Evolutionary conservation across 371 early-diverging fungal genomes (phyloP).

Genomic region (Syncephalastrum monosporum): DNA sequence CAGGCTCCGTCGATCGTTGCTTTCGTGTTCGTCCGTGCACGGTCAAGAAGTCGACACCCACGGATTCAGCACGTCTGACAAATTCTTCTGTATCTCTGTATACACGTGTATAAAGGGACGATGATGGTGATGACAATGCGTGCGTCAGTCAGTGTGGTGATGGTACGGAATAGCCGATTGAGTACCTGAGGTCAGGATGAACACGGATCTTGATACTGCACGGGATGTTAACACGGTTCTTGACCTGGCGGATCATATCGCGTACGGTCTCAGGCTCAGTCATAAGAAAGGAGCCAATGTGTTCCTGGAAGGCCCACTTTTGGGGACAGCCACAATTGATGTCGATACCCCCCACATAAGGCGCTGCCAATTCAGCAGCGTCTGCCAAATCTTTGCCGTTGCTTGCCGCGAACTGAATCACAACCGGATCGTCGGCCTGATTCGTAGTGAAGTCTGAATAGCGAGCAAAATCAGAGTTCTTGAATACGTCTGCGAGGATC

Average conservation of each 20-base stretch:
- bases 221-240: slow-evolving; percentile 63
- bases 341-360: slow-evolving; percentile 76
- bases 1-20: slow-evolving; percentile 75
- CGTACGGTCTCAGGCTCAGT: slow-evolving; percentile 77
- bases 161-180: background rate
- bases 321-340: slow-evolving; percentile 91
- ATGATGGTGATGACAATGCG: background rate
- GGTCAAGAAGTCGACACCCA: slow-evolving; percentile 78
- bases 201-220: slow-evolving; percentile 83
- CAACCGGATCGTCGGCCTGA: slow-evolving; percentile 74
- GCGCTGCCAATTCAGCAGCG: slow-evolving; percentile 82
- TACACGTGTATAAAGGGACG: background rate
- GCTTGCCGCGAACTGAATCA: slow-evolving; percentile 93
- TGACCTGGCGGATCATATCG: slow-evolving; percentile 78
- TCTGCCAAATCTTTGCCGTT: slow-evolving; percentile 79
- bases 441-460: slow-evolving; percentile 84
- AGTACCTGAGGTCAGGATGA: slow-evolving; percentile 64
- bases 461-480: slow-evolving; percentile 77
- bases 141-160: background rate
- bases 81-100: slow-evolving; percentile 74
- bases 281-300: slow-evolving; percentile 77
- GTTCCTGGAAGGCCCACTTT: slow-evolving; percentile 83
- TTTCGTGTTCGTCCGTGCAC: slow-evolving; percentile 81
- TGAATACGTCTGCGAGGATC: slow-evolving; percentile 95
- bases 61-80: slow-evolving; percentile 71